Conservation (phyloP, 352 stramenopile genomes). For the Thalassiosira ordinaria region DNA sequence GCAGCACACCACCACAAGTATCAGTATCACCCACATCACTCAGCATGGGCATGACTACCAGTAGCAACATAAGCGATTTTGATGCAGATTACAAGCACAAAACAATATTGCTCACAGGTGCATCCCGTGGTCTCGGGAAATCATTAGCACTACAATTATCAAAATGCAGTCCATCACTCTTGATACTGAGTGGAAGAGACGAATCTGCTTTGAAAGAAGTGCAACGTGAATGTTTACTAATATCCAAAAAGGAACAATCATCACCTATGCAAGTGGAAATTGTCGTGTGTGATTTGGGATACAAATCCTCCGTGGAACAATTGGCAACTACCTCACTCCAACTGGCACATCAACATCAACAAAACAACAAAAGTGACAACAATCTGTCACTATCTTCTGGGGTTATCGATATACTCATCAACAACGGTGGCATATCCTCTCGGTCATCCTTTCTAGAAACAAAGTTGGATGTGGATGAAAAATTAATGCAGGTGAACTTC, state of each 20-base stretch:
- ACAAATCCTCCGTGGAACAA: constrained; percentile 54
- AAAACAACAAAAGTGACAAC: no score
- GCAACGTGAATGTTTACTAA: constrained; percentile 54
- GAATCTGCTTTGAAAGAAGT: constrained; percentile 51
- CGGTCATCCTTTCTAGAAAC: constrained; percentile 78
- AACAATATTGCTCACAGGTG: constrained; percentile 77
- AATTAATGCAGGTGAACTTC: constrained; percentile 84
- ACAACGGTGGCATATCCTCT: constrained; percentile 79
- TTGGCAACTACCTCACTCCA: constrained; percentile 46
- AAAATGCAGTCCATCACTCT: constrained; percentile 41
- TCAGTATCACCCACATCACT: neutral
- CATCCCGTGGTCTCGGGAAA: constrained; percentile 68
- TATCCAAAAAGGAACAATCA: constrained; percentile 12
- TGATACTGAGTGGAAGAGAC: constrained; percentile 68
- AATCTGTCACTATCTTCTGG: neutral
- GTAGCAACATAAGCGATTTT: constrained; percentile 9
- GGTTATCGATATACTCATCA: constrained; percentile 75
- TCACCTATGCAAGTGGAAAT: constrained; percentile 45
- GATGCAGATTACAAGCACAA: constrained; percentile 29
- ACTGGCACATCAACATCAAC: constrained; percentile 26
- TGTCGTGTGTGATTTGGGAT: constrained; percentile 65
- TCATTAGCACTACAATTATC: constrained; percentile 63
- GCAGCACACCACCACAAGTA: no score
- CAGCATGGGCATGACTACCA: constrained; percentile 23
- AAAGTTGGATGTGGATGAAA: constrained; percentile 68